Evolutionary conservation across 352 stramenopile species (phyloP), one percentile per base, ranked within the genome.

Genomic region (Globisporangium middletonii): DNA sequence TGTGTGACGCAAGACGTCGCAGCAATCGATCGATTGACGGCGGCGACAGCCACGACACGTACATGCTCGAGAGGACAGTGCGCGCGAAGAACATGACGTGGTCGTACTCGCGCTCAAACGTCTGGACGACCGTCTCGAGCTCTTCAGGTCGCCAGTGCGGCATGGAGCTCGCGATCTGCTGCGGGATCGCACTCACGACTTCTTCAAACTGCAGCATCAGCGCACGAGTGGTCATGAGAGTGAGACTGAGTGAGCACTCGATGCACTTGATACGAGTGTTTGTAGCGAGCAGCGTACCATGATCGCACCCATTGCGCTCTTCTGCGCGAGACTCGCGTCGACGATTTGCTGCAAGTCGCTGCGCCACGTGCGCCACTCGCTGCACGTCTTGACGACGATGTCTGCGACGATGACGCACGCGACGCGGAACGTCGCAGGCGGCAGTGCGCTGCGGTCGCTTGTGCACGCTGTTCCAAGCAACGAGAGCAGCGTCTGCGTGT

Each of bases 301-400:
- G 33, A 63, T 55, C 4, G 63, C 67, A 2, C 66, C 73, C 45
- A 62, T 64, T 6, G 64, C 55, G 33, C 62, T 74, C 26, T 78
- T 65, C 30, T 65, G 65, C 6, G 56, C 67, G 19, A 72, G 51
- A 0, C 67, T 65, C 1, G 71, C 73, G 48, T 83, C 64, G 37
- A 84, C 63, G 16, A 86, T 68, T 26, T 64, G 64, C 56, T 79
- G 72, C 35, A 84, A 33, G 50, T 84, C 70, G 52, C 46, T 53
- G 50, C 82, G 83, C 76, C 76, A 86, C 26, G 58, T 63, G 8
- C 37, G 50, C 74, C 74, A 84, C 37, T 64, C 62, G 28, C 48
- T 70, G 57, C 54, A 61, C 9, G 67, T 83, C 55, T 83, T 77
- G 30, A 81, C 72, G 16, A 83, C 50, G 51, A 86, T 72, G 59